These are phyloP conservation scores for Neofusicoccum cordaticola DNA, from an alignment of 2,329 filamentous ascomycete genomes.

Conservation along the genomic window DNA sequence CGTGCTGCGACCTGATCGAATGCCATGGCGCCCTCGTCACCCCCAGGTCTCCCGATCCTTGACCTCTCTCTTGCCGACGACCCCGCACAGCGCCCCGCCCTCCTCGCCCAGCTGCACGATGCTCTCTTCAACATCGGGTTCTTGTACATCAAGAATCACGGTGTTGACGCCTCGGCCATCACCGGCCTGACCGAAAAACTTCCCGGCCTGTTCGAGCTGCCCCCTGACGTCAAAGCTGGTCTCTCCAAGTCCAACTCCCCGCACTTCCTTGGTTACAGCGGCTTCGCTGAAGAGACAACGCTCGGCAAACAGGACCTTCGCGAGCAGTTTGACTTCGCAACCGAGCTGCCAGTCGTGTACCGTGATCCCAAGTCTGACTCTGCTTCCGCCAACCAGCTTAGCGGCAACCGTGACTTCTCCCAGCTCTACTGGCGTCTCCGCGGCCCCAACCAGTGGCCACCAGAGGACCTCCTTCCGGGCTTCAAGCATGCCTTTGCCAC, in stretches of 20 bases:
- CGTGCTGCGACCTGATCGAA: no score
- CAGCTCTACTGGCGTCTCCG: slow-evolving; percentile 41
- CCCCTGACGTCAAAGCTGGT: slow-evolving; percentile 36
- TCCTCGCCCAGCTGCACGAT: slow-evolving; percentile 46
- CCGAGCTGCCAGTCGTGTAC: slow-evolving; percentile 47
- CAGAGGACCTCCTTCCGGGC: slow-evolving; percentile 27
- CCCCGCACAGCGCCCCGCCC: slow-evolving; percentile 30
- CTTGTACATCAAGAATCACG: slow-evolving; percentile 53
- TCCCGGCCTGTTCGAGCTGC: slow-evolving; percentile 46
- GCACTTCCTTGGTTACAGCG: slow-evolving; percentile 61
- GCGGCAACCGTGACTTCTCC: slow-evolving; percentile 40
- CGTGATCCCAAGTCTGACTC: background rate
- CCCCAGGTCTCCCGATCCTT: slow-evolving; percentile 43
- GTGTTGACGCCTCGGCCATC: slow-evolving; percentile 39
- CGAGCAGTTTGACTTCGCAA: slow-evolving; percentile 62
- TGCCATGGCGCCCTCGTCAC: background rate
- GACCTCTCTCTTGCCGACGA: slow-evolving; percentile 47
- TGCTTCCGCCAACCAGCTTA: background rate
- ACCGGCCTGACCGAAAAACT: slow-evolving; percentile 40
- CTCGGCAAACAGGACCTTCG: slow-evolving; percentile 51
- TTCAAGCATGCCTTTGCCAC: slow-evolving; percentile 32
- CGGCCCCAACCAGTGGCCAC: slow-evolving; percentile 39
- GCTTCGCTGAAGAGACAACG: slow-evolving; percentile 55
- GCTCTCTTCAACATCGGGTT: slow-evolving; percentile 54
- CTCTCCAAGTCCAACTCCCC: slow-evolving; percentile 53